Evolutionary conservation across 2,329 filamentous ascomycete species (phyloP).

Genomic region (Pseudopyrenochaeta lycopersici): DNA sequence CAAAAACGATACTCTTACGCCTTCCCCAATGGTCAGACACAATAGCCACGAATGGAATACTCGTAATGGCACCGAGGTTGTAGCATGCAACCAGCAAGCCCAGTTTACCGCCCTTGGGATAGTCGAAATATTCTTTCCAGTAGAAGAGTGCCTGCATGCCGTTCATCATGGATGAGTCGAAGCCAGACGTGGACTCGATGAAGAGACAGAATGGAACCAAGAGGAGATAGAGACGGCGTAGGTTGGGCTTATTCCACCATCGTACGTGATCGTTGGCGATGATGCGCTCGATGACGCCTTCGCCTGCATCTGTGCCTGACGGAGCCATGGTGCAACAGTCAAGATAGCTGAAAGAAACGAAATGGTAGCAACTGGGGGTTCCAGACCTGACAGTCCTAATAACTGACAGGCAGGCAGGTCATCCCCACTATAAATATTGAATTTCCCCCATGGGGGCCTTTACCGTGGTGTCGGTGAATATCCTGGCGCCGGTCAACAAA

Average conservation of each 20-base stretch:
- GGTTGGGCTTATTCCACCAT: slow-evolving; percentile 69
- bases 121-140: slow-evolving; percentile 59
- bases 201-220: slow-evolving; percentile 70
- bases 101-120: slow-evolving; percentile 57
- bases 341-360: no score
- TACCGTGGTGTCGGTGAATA: slow-evolving; percentile 3
- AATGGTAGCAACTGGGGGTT: no score
- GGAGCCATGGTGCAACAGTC: slow-evolving; percentile 32
- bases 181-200: slow-evolving; percentile 69
- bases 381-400: no score
- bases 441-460: not conserved
- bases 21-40: slow-evolving; percentile 65
- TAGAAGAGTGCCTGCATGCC: slow-evolving; percentile 40
- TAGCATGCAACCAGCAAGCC: slow-evolving; percentile 69
- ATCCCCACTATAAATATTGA: not conserved
- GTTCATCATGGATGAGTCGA: slow-evolving; percentile 62
- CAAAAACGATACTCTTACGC: slow-evolving; percentile 65
- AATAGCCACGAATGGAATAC: slow-evolving; percentile 66
- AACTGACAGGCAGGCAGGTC: no score
- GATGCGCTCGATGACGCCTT: slow-evolving; percentile 43
- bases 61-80: slow-evolving; percentile 66
- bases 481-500: not conserved
- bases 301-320: slow-evolving; percentile 19
- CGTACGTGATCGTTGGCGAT: slow-evolving; percentile 50
- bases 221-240: slow-evolving; percentile 65